phyloP scores from a whole-genome alignment of 352 stramenopile genomes.

The Phytophthora meadii region DNA sequence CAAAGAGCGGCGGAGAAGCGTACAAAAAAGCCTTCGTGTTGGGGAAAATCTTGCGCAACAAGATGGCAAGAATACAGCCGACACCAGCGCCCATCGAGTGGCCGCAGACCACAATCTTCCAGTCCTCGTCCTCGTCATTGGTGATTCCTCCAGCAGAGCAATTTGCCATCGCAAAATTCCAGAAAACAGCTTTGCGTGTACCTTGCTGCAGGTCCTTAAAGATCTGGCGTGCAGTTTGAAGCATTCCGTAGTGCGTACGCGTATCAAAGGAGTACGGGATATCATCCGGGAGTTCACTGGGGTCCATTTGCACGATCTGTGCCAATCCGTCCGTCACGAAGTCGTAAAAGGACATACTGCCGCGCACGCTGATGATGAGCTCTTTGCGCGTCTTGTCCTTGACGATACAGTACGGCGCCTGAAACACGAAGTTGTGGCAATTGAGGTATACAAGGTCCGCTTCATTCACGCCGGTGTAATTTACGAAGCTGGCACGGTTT shows the following conservation, averaged over 20 bases:
- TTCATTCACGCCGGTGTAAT: constrained; percentile 70
- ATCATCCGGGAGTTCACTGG: constrained; percentile 58
- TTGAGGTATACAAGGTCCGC: constrained; percentile 80
- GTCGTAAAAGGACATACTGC: constrained; percentile 83
- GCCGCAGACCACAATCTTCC: constrained; percentile 78
- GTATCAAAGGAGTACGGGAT: constrained; percentile 57
- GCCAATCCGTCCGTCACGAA: constrained; percentile 79
- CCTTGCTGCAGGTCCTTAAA: constrained; percentile 67
- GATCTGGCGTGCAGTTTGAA: constrained; percentile 69
- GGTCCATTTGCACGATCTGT: constrained; percentile 68
- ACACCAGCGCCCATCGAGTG: constrained; percentile 89
- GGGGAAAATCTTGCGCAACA: constrained; percentile 67
- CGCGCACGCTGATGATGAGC: constrained; percentile 79
- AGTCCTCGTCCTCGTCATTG: constrained; percentile 35
- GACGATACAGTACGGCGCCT: constrained; percentile 78
- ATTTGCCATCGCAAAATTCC: constrained; percentile 67
- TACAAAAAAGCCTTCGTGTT: constrained; percentile 70
- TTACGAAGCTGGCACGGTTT: constrained; percentile 73
- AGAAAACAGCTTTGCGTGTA: constrained; percentile 65
- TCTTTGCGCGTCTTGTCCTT: constrained; percentile 65
- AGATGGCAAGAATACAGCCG: constrained; percentile 66
- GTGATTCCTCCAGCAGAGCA: constrained; percentile 35
- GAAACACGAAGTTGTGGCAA: constrained; percentile 82
- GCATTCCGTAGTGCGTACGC: constrained; percentile 75
- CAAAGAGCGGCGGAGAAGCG: constrained; percentile 69